Evolutionary conservation across 495 filamentous ascomycete species (phyloP).

Genomic region (Neurospora sp.): DNA sequence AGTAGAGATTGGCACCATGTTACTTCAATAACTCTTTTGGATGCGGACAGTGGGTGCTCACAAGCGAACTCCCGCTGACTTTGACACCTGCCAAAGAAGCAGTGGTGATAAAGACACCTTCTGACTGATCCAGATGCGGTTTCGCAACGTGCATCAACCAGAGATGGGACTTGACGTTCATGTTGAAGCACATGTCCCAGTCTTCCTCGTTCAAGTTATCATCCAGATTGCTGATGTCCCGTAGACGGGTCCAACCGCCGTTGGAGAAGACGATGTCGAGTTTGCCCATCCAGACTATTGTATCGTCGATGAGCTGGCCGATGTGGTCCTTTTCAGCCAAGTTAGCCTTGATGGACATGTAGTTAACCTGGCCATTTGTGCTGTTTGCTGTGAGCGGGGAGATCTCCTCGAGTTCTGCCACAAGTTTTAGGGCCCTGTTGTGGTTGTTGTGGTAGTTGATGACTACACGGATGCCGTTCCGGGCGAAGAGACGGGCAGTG

Average conservation of each 20-base stretch:
- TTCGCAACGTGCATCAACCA: conserved; percentile 43
- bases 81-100: conserved; percentile 44
- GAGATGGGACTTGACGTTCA: conserved; percentile 51
- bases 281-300: conserved; percentile 33
- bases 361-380: not conserved
- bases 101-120: conserved; percentile 45
- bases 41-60: conserved; percentile 4
- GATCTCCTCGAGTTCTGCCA: conserved; percentile 30
- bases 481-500: conserved; percentile 39
- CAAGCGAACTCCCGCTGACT: conserved; percentile 40
- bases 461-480: conserved; percentile 36
- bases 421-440: conserved; percentile 31
- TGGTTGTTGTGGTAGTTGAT: conserved; percentile 44
- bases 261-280: conserved; percentile 48
- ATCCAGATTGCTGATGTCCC: conserved; percentile 40
- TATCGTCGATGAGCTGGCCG: conserved; percentile 32
- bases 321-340: conserved; percentile 35
- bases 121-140: conserved; percentile 34
- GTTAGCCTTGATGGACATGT: conserved; percentile 29
- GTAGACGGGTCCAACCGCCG: conserved; percentile 45
- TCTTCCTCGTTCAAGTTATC: conserved; percentile 46
- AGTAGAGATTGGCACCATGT: not conserved
- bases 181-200: conserved; percentile 46
- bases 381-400: conserved; percentile 10
- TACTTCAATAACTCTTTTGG: not conserved